A percentile compares a stretch with the other conserved stretches of the same genome.
phyloP scores from a whole-genome alignment of 192 early-diverging fungal species.

The Podila minutissima region DNA sequence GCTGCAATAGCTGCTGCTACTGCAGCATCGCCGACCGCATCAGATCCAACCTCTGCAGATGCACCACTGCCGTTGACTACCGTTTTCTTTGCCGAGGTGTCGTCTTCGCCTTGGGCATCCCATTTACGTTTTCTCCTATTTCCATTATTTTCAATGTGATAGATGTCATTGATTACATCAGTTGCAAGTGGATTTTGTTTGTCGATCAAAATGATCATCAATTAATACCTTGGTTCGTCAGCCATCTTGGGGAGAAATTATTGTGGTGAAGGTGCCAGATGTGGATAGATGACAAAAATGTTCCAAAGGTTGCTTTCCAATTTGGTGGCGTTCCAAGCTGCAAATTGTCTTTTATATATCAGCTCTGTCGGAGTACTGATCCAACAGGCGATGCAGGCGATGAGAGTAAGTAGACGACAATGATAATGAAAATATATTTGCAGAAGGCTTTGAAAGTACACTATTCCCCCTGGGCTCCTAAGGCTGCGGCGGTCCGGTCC shows the following conservation, averaged over 20 bases:
- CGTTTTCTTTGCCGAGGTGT: slow-evolving; percentile 6
- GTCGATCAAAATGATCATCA: neutral
- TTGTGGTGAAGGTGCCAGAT: neutral
- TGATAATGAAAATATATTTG: neutral
- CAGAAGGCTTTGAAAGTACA: no score
- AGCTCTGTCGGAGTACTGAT: neutral
- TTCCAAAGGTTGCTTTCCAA: neutral
- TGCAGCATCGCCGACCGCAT: neutral
- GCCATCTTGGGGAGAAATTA: slow-evolving; percentile 14
- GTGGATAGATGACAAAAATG: no score
- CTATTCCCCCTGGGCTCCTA: no score
- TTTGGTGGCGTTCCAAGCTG: neutral
- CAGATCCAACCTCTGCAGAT: neutral
- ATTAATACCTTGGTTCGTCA: slow-evolving; percentile 40
- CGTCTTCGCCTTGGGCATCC: slow-evolving; percentile 35
- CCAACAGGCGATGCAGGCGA: neutral
- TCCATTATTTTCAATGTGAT: neutral
- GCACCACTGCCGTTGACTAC: neutral
- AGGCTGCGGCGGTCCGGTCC: no score
- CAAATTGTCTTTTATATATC: no score
- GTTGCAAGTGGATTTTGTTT: neutral
- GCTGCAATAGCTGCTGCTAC: slow-evolving; percentile 49
- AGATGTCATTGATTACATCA: neutral
- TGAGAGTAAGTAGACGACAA: neutral
- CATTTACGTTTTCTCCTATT: slow-evolving; percentile 49